Evolutionary conservation across 345 rosid genomes (phyloP), one percentile per base, ranked within the genome.

Genomic region (Clarkia xantiana): DNA sequence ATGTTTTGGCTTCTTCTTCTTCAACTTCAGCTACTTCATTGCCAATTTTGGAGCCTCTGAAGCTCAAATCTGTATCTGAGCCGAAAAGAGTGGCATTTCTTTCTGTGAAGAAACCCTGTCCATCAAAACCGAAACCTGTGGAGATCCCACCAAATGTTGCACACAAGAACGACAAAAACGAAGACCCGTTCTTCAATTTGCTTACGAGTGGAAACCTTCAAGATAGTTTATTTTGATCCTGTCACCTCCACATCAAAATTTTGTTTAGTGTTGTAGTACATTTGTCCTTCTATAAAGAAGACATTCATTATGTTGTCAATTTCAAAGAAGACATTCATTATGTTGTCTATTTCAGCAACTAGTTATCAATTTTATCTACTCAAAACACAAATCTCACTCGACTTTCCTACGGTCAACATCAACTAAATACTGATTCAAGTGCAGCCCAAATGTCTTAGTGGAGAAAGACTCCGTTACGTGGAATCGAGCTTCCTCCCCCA

Each of bases 381-480:
- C n/a, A n/a, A n/a, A n/a, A 22, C 25, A 22, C 5, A 22, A 2
- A 22, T 49, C 49, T 55, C 52, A 72, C 40, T 84, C 90, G 60
- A 55, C 64, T 74, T 85, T 89, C 51, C 45, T 58, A 42, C 66
- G 20, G 47, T 56, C 61, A 56, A 75, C 55, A 56, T 72, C 72
- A 2, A 69, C 47, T 10, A 84, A 63, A 57, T 69, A 81, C 59
- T 56, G 75, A 70, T 83, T 78, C 75, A 91, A 66, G 20, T 57
- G 70, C 68, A 76, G 80, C 43, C 98, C 93, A 59, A 90, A 81
- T 47, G 65, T 75, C 55, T 62, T 58, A 0, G 85, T 83, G 5
- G 96, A 83, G 70, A 91, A 86, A 7, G 78, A 70, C 49, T 66
- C 73, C 0, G 44, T 57, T 1, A 79, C 86, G 42, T 81, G 96